These are phyloP conservation scores for Endothia cerciana DNA, from an alignment of 2,329 filamentous ascomycete genomes.

Conservation along the genomic window DNA sequence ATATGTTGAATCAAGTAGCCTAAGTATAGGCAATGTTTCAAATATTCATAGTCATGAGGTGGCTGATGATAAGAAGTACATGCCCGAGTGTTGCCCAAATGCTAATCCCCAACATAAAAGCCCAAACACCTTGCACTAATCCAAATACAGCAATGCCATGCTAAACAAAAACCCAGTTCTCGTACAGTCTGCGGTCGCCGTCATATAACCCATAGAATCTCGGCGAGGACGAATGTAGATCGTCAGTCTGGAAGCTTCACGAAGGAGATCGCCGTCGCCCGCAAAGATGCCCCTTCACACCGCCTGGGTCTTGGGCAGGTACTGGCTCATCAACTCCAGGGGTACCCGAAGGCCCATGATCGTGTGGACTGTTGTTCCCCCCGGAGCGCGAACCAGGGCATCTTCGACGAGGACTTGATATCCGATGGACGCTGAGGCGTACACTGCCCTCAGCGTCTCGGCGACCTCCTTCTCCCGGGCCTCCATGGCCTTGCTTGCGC, in stretches of 20 bases:
- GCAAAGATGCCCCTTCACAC: background rate
- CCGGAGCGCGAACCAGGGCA: background rate
- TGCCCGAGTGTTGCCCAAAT: too few species aligned
- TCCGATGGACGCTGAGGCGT: background rate
- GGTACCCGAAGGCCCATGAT: background rate
- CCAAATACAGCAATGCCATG: too few species aligned
- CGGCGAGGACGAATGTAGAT: too few species aligned
- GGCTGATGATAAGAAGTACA: too few species aligned
- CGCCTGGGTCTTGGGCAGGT: background rate
- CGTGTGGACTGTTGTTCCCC: background rate
- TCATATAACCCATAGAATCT: background rate
- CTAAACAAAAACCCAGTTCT: too few species aligned
- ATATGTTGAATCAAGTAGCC: too few species aligned
- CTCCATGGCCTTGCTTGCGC: background rate
- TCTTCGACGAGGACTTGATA: background rate
- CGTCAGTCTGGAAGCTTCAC: background rate
- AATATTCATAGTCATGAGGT: too few species aligned
- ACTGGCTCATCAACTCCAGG: background rate
- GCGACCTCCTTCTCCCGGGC: background rate
- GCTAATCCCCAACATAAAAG: too few species aligned
- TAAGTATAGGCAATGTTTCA: too few species aligned
- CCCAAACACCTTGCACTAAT: too few species aligned
- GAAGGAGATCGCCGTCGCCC: background rate
- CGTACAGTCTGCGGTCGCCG: too few species aligned
- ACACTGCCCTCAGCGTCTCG: background rate